Evolutionary conservation across 495 filamentous ascomycete genomes (phyloP), one percentile per base, ranked within the genome.

Genomic region (Diplogelasinospora grovesii): DNA sequence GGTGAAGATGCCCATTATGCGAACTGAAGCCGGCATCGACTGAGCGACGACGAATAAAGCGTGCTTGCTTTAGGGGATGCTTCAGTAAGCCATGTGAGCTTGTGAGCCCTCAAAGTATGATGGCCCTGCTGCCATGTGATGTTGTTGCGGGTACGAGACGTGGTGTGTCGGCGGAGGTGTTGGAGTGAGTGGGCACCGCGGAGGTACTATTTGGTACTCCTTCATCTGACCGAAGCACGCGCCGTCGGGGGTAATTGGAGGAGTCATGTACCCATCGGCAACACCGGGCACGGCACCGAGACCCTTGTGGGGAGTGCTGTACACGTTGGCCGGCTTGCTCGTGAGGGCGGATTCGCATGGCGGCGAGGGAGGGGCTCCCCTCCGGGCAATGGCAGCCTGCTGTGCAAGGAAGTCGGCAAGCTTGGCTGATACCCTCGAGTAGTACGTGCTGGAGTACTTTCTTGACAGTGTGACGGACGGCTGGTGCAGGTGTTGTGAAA

Each of bases 211-310:
- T 20, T 61, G 60, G 27, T 71, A 68, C 36, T 66, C 69, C 49
- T 73, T 68, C 41, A 63, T 65, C 27, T 63, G 63, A 29, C 68
- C 59, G 41, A 79, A 85, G 36, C 69, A 74, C 39, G 78, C 75
- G 15, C 81, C 81, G 49, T 93, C 88, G n/a, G 92, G 92, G 0
- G 93, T 97, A 56, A 97, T 95, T 3, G 92, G 92, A 14, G 92
- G 92, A 16, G 92, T 97, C 42, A 92, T 77, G 57, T 89, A 90
- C 16, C 90, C 93, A 54, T 88, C 77, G 10, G 80, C 77, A 42
- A 83, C 71, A 40, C 76, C 73, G 21, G 75, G 72, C 22, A 71
- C 63, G 35, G 75, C 69, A 48, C 77, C 69, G 32, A 79, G 71
- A 10, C 75, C 74, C 70, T 98, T 98, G 56, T 90, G 83, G 16